Percentiles rank a stretch among this genome's conserved stretches.
phyloP scores from a whole-genome alignment of 148 eudicot genomes.

The Cornus florida region DNA sequence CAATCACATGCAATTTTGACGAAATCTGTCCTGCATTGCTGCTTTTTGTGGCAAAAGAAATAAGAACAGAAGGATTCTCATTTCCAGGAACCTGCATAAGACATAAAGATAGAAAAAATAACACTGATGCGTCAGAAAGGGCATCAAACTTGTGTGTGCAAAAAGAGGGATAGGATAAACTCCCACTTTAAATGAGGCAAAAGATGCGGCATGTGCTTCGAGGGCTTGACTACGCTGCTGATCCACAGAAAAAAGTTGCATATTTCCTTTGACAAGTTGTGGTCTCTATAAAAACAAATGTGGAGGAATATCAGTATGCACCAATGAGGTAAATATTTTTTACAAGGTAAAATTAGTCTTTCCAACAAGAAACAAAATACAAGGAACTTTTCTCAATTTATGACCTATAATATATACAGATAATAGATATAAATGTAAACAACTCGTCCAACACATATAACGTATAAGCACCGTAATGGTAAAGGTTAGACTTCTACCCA shows the following conservation, averaged over 20 bases:
- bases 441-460: background rate
- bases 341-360: too few species aligned
- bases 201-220: conserved; percentile 98
- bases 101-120: conserved; percentile 7
- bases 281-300: conserved; percentile 54
- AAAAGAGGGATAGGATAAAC: conserved; percentile 10
- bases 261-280: conserved; percentile 93
- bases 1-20: conserved; percentile 92
- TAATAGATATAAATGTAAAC: background rate
- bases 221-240: conserved; percentile 99
- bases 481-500: too few species aligned
- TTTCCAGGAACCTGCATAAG: conserved; percentile 74
- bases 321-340: background rate
- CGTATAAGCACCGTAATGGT: background rate
- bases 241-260: conserved; percentile 95
- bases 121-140: background rate
- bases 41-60: conserved; percentile 87
- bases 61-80: conserved; percentile 84
- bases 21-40: conserved; percentile 85
- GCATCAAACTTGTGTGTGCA: conserved; percentile 1
- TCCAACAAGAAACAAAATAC: background rate
- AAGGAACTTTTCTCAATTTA: background rate
- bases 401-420: background rate
- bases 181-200: conserved; percentile 76
- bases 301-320: background rate